Evolutionary conservation across 495 filamentous ascomycete genomes (phyloP).

Genomic region (Aspergillus sclerotioniger): DNA sequence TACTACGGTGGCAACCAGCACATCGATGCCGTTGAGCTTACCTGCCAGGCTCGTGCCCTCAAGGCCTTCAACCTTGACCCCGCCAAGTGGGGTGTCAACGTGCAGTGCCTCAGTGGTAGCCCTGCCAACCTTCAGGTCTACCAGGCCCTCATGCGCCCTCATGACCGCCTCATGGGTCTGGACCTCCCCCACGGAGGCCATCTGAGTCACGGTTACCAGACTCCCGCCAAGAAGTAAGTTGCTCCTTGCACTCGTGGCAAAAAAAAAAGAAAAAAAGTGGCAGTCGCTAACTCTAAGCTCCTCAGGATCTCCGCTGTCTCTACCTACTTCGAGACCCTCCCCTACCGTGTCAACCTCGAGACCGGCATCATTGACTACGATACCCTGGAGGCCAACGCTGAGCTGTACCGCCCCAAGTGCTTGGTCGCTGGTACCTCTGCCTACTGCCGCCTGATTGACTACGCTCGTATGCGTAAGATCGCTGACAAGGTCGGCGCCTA

Average conservation of each 20-base stretch:
- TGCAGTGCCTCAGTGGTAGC: slow-evolving; percentile 83
- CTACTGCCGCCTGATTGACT: slow-evolving; percentile 98
- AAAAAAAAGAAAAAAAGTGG: too few relatives aligned
- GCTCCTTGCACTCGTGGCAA: too few relatives aligned
- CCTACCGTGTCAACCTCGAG: slow-evolving; percentile 84
- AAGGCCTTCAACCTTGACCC: slow-evolving; percentile 84
- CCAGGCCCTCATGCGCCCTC: slow-evolving; percentile 96
- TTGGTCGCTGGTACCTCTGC: slow-evolving; percentile 97
- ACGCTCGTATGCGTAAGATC: slow-evolving; percentile 93
- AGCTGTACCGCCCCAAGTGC: slow-evolving; percentile 92
- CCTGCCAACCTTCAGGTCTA: slow-evolving; percentile 98
- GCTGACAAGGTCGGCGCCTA: slow-evolving; percentile 92
- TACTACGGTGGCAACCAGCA: slow-evolving; percentile 99
- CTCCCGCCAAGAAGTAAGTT: slow-evolving; percentile 78
- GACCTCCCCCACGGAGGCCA: slow-evolving; percentile 98
- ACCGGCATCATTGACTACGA: slow-evolving; percentile 99
- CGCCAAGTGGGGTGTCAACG: slow-evolving; percentile 97
- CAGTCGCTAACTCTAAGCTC: slow-evolving; percentile 15
- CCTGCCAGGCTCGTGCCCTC: slow-evolving; percentile 93
- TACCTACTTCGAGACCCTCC: slow-evolving; percentile 94
- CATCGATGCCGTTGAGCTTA: slow-evolving; percentile 93
- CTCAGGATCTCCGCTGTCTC: slow-evolving; percentile 84
- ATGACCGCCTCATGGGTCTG: slow-evolving; percentile 95
- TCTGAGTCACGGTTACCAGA: slow-evolving; percentile 98
- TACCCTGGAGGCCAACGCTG: slow-evolving; percentile 82